Evolutionary conservation across 768 basidiomycete species (phyloP).

Genomic region (Amylocystis lapponica): DNA sequence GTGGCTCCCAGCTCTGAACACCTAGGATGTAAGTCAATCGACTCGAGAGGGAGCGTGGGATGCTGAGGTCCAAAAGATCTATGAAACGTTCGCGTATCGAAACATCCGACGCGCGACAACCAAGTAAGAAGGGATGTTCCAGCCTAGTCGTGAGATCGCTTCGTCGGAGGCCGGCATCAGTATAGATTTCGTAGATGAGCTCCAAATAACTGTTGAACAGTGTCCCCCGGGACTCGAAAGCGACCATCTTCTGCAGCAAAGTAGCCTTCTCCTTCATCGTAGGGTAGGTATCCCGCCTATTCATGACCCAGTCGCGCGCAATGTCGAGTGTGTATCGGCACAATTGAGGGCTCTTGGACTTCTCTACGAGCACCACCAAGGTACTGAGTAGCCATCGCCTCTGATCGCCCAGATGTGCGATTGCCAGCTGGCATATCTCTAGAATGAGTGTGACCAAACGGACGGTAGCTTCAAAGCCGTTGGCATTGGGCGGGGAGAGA

Average conservation of each 20-base stretch:
- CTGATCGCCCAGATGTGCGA: constrained; percentile 83
- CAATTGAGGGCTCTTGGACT: constrained; percentile 74
- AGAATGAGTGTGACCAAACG: constrained; percentile 72
- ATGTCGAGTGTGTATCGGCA: constrained; percentile 85
- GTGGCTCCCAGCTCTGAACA: constrained; percentile 91
- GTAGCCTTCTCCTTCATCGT: constrained; percentile 94
- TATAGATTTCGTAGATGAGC: constrained; percentile 92
- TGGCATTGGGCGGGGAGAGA: constrained; percentile 39
- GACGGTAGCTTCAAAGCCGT: constrained; percentile 53
- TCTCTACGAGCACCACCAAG: constrained; percentile 79
- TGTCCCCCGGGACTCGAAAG: constrained; percentile 67
- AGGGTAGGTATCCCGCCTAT: constrained; percentile 79
- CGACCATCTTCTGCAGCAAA: constrained; percentile 81
- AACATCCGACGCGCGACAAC: constrained; percentile 80
- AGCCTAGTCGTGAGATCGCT: constrained; percentile 92
- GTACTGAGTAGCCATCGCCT: constrained; percentile 74
- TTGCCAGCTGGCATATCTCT: constrained; percentile 77
- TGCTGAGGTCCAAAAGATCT: constrained; percentile 82
- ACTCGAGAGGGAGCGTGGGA: constrained; percentile 75
- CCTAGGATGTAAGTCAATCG: constrained; percentile 88
- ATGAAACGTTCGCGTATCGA: constrained; percentile 78
- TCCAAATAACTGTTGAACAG: constrained; percentile 82
- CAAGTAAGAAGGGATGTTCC: constrained; percentile 89
- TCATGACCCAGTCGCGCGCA: constrained; percentile 84
- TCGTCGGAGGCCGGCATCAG: constrained; percentile 74